Evolutionary conservation across 2,329 filamentous ascomycete genomes (phyloP), one percentile per base, ranked within the genome.

Genomic region (Aschersonia sp.): DNA sequence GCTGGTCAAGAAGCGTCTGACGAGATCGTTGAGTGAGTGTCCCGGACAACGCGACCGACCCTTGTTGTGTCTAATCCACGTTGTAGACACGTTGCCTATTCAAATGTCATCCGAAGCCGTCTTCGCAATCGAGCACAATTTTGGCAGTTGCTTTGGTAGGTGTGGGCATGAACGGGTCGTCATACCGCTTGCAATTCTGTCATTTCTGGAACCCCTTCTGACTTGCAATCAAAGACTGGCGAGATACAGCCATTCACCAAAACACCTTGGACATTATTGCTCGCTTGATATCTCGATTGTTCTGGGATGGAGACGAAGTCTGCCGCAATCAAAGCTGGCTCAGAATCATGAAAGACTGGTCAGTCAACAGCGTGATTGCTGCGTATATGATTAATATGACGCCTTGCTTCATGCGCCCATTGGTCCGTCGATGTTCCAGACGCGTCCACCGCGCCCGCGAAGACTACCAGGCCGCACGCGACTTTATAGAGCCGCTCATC

Each of bases 341-440:
- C 22, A 46, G 41, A 8, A 47, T 47, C 31, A 49, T 51, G 45
- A 51, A 51, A 32, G 30, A 51, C 8, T 51, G 49, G 49, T 51
- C 49, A 7, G 43, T 49, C 5, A 51, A 51, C 22, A 51, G 49
- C 10, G 47, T 51, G 22, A 47, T 51, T 42, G 49, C 49, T 11
- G 49, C 49, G 6, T 51, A 49, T 14, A 47, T 47, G 45, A 51
- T 51, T 33, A 51, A 49, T 39, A 51, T 51, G 49, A 42, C 47
- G 7, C 49, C 49, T 5, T 29, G 31, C 30, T 47, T 51, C n/a
- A 6, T 47, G 31, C 49, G 49, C 30, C 49, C 49, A 4, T 4
- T 47, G 5, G 44, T 51, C 40, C 49, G 49, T n/a, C 49, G 49
- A 30, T 43, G 49, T 33, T 51, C 49, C 4, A 29, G 33, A 4